phyloP scores from a whole-genome alignment of 805 yeast species.

The Saturnispora saitoi region DNA sequence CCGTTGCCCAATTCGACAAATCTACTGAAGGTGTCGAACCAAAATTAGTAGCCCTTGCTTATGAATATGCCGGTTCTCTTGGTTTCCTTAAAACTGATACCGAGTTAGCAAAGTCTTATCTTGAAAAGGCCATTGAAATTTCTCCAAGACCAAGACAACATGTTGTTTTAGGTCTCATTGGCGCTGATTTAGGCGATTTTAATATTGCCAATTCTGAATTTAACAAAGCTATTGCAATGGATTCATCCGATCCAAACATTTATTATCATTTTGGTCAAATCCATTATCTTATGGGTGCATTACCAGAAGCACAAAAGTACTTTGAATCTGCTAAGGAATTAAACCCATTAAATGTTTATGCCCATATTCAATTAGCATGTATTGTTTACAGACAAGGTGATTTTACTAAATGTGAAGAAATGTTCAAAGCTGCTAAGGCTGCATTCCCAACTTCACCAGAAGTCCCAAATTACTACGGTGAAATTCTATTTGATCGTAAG shows the following conservation, averaged over 20 bases:
- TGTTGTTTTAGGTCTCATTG: slow-evolving; percentile 71
- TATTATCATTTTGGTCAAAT: slow-evolving; percentile 95
- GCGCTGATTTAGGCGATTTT: slow-evolving; percentile 68
- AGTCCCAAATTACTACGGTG: slow-evolving; percentile 93
- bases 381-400: slow-evolving; percentile 74
- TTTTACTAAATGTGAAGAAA: slow-evolving; percentile 47
- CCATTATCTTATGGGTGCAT: slow-evolving; percentile 70
- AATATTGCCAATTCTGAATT: slow-evolving; percentile 59
- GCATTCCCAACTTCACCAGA: slow-evolving; percentile 83
- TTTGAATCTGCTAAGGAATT: slow-evolving; percentile 68
- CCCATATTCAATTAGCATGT: slow-evolving; percentile 90
- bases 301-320: slow-evolving; percentile 60
- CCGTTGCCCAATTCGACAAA: slow-evolving; percentile 34
- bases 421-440: slow-evolving; percentile 59
- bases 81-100: slow-evolving; percentile 73
- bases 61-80: slow-evolving; percentile 78
- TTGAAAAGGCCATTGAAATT: slow-evolving; percentile 57
- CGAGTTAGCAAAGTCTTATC: slow-evolving; percentile 50
- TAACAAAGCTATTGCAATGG: slow-evolving; percentile 56
- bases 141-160: slow-evolving; percentile 75
- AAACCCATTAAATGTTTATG: slow-evolving; percentile 69
- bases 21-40: slow-evolving; percentile 29
- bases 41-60: slow-evolving; percentile 56
- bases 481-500: slow-evolving; percentile 76
- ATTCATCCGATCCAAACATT: slow-evolving; percentile 69